Conservation (phyloP, 352 stramenopile genomes). For the Phytophthora nicotianae region DNA sequence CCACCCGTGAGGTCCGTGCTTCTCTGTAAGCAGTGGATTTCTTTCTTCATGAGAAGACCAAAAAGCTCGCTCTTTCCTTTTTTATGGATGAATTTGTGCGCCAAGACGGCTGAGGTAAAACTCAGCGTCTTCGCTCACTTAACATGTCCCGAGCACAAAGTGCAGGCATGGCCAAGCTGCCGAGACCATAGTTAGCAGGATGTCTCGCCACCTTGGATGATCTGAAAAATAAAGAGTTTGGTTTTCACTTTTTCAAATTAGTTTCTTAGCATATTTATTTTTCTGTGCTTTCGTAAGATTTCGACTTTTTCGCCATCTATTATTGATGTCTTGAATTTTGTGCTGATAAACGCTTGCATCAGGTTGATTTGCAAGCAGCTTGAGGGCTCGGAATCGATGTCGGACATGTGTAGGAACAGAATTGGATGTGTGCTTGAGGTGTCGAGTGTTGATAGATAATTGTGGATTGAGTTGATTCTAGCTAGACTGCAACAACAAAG, state of each 20-base stretch:
- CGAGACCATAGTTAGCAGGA: constrained; percentile 46
- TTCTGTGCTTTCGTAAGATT: no score
- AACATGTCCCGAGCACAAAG: constrained; percentile 33
- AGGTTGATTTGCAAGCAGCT: background rate
- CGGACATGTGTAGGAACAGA: constrained; percentile 26
- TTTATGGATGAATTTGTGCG: constrained; percentile 34
- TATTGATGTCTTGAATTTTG: no score
- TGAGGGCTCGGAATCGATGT: background rate
- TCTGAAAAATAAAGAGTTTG: constrained; percentile 38
- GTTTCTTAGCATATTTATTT: no score
- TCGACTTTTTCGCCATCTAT: background rate
- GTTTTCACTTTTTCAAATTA: constrained; percentile 21
- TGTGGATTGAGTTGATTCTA: constrained; percentile 28
- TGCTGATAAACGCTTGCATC: no score
- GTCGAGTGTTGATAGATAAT: constrained; percentile 32
- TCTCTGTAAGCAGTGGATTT: constrained; percentile 44
- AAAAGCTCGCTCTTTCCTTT: constrained; percentile 32
- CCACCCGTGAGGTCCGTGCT: constrained; percentile 73
- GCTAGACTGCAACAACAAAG: constrained; percentile 25
- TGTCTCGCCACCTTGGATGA: constrained; percentile 43
- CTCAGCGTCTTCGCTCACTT: constrained; percentile 35
- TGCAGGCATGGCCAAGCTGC: constrained; percentile 40
- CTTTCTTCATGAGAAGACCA: constrained; percentile 9
- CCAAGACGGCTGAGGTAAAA: constrained; percentile 28
- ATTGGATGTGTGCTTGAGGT: constrained; percentile 18